Base-by-base conservation (phyloP, 352 stramenopile genomes). In the Thraustotheca clavata region DNA sequence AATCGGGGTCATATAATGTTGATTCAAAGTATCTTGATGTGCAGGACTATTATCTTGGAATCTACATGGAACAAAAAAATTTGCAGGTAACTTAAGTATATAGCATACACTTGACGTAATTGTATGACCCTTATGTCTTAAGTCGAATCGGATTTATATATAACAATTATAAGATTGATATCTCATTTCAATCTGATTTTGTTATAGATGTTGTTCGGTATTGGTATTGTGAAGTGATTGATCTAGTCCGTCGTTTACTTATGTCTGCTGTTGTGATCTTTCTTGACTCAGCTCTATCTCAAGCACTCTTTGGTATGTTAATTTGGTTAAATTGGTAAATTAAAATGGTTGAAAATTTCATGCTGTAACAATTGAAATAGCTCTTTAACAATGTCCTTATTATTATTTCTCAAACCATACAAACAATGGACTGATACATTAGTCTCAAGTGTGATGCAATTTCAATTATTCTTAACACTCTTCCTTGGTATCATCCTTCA, bases 181-280 rank as follows among this genome's bases (percentile, higher is more conserved):
- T 18, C 35, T 31, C 55, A 34, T 4, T 18, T 46, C 11, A 32
- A 27, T 2, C 5, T 43, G 18, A 20, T 24, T 36, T 7, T 29
- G 2, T 59, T 32, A 46, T 39, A 90, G 80, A 90, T 69, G 74
- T 71, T 0, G 60, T 80, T 31, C 57, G 73, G 29, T 88, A 83
- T 38, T 90, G 80, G 80, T 90, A 79, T 77, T 90, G 87, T 62
- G 80, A 90, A 68, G 80, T 87, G 29, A 73, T 90, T 27, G 80
- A 90, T 66, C 69, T 90, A 12, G 86, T 77, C n/a, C 75, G 80
- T 34, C 88, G 88, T 59, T 74, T 90, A 26, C 88, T 90, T 52
- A 43, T 90, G 36, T 87, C 77, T 35, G 75, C 72, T 34, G 79
- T 87, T 32, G 87, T 88, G 59, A 66, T 88, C 2, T 90, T 90